phyloP scores from a whole-genome alignment of 768 basidiomycete genomes.

The Amanita subjunquillea region DNA sequence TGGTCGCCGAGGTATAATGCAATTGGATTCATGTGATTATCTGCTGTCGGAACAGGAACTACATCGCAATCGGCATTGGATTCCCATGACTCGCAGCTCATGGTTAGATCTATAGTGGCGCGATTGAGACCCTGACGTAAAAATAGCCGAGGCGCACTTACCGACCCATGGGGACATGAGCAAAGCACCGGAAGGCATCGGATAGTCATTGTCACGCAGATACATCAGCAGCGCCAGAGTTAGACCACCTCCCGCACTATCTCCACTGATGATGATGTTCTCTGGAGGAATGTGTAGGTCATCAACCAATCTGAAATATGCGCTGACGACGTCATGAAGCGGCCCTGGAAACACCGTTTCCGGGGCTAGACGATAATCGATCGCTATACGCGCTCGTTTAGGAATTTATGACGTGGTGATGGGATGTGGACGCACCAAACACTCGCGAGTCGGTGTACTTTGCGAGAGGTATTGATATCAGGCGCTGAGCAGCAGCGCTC shows the following conservation, averaged over 20 bases:
- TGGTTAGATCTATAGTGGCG: slow-evolving; percentile 70
- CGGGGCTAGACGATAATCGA: slow-evolving; percentile 94
- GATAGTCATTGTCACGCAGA: slow-evolving; percentile 83
- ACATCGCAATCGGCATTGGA: slow-evolving; percentile 84
- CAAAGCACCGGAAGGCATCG: slow-evolving; percentile 76
- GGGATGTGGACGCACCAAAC: slow-evolving; percentile 37
- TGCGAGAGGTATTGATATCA: slow-evolving; percentile 84
- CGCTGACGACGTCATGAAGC: slow-evolving; percentile 72
- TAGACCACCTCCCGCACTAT: slow-evolving; percentile 90
- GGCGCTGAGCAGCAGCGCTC: slow-evolving; percentile 81
- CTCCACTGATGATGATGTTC: slow-evolving; percentile 83
- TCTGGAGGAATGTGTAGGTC: slow-evolving; percentile 87
- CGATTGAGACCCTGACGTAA: slow-evolving; percentile 1
- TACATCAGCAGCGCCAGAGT: slow-evolving; percentile 85
- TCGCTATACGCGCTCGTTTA: slow-evolving; percentile 38
- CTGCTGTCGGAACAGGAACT: slow-evolving; percentile 58
- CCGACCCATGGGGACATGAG: slow-evolving; percentile 96
- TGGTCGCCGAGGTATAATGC: slow-evolving; percentile 85
- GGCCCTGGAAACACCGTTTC: slow-evolving; percentile 93
- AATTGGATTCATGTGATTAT: slow-evolving; percentile 88
- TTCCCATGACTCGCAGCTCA: slow-evolving; percentile 98
- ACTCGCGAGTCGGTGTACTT: slow-evolving; percentile 85
- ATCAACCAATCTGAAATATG: slow-evolving; percentile 79
- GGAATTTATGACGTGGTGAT: slow-evolving; percentile 2
- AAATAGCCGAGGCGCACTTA: slow-evolving; percentile 27